Percentiles rank a stretch among this genome's conserved stretches.
Conservation (phyloP, 2,329 filamentous ascomycete genomes). For the Mycogone perniciosa region DNA sequence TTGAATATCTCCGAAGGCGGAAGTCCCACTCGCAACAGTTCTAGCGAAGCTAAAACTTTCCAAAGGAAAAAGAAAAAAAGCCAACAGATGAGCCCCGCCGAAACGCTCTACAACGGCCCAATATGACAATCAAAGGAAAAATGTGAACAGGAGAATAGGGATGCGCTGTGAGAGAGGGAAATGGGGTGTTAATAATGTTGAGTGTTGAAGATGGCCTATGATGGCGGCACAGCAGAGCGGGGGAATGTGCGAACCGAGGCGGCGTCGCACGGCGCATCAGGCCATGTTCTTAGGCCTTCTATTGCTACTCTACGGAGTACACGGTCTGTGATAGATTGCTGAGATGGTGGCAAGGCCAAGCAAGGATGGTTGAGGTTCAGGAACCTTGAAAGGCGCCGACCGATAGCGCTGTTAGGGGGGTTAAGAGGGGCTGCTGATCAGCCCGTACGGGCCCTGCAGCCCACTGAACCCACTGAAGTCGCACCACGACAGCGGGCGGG, state of each 20-base stretch:
- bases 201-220: constrained; percentile 9
- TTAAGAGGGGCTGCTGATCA: too few species aligned
- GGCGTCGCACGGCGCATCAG: constrained; percentile 2
- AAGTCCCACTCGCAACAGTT: background rate
- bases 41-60: background rate
- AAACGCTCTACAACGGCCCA: background rate
- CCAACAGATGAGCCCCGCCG: background rate
- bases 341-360: constrained; percentile 7
- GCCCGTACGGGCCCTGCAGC: too few species aligned
- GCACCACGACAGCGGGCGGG: too few species aligned
- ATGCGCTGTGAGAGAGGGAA: background rate
- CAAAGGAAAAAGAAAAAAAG: background rate
- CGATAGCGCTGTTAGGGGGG: too few species aligned
- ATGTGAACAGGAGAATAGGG: background rate
- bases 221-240: constrained; percentile 5
- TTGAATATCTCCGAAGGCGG: background rate
- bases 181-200: constrained; percentile 12
- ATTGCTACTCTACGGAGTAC: background rate
- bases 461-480: too few species aligned
- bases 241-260: constrained; percentile 8
- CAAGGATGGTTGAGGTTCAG: too few species aligned
- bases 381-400: too few species aligned
- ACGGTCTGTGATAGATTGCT: background rate
- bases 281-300: background rate
- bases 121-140: background rate